A percentile compares a stretch with the other conserved stretches of the same genome.
Conservation (phyloP, 768 basidiomycete genomes). For the Boletus tomentosulus region DNA sequence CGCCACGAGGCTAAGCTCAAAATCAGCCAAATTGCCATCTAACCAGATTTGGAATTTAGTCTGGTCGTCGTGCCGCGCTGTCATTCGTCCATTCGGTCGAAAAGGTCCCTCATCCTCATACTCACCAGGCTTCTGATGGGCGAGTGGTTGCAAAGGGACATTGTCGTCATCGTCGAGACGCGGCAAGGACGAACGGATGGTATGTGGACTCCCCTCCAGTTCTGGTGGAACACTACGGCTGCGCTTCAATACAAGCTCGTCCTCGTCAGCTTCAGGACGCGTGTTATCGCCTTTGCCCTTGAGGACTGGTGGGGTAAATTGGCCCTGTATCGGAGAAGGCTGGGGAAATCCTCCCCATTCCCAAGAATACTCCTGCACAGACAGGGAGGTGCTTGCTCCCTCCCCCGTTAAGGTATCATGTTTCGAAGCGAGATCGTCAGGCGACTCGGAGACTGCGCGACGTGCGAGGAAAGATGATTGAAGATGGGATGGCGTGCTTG, state of each 20-base stretch:
- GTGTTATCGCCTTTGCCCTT: conserved; percentile 17
- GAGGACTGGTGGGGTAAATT: conserved; percentile 33
- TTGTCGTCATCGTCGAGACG: conserved; percentile 23
- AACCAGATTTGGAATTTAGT: conserved; percentile 62
- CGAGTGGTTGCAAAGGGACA: neutral
- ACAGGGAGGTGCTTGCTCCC: conserved; percentile 13
- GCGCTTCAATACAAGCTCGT: conserved; percentile 33
- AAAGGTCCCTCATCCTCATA: conserved; percentile 23
- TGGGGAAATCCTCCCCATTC: conserved; percentile 92
- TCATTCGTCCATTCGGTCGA: conserved; percentile 54
- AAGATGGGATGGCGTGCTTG: conserved; percentile 19
- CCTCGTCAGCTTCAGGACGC: conserved; percentile 12
- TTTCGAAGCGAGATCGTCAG: conserved; percentile 39
- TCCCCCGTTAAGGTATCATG: conserved; percentile 6
- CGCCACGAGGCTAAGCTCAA: conserved; percentile 68
- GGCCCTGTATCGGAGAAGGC: conserved; percentile 59
- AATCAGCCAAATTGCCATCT: conserved; percentile 55
- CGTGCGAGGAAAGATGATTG: conserved; percentile 36
- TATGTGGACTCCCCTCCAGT: conserved; percentile 41
- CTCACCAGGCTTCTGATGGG: conserved; percentile 3
- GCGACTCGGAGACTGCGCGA: conserved; percentile 61
- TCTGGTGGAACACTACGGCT: conserved; percentile 58
- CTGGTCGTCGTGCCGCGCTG: conserved; percentile 55
- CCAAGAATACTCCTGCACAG: conserved; percentile 78
- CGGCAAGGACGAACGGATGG: conserved; percentile 19